Evolutionary conservation across 108 stramenopile genomes (phyloP).

Genomic region (Fistulifera solaris): DNA sequence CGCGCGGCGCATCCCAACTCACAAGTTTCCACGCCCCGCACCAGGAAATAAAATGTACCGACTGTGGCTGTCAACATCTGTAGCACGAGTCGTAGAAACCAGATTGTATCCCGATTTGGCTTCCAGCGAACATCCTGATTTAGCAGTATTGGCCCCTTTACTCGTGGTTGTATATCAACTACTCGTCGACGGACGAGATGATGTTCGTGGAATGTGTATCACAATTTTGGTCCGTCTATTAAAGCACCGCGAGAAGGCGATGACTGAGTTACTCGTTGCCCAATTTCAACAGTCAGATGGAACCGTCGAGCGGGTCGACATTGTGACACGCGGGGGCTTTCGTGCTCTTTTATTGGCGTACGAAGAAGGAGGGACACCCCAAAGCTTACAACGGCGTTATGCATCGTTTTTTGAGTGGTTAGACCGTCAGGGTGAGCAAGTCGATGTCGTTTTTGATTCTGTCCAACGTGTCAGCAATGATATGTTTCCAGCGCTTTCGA

Average conservation of each 20-base stretch:
- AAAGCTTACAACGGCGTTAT: conserved; percentile 41
- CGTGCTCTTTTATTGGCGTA: conserved; percentile 66
- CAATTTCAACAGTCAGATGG: conserved; percentile 42
- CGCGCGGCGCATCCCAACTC: conserved; percentile 2
- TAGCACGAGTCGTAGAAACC: conserved; percentile 31
- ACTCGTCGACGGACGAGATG: conserved; percentile 40
- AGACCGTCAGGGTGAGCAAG: conserved; percentile 46
- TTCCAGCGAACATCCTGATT: no score
- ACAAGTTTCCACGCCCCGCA: conserved; percentile 27
- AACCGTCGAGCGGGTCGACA: conserved; percentile 63
- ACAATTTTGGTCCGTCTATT: conserved; percentile 56
- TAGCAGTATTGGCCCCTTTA: conserved; percentile 34
- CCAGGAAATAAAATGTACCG: conserved; percentile 20
- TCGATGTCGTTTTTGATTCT: conserved; percentile 59
- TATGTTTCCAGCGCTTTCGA: conserved; percentile 35
- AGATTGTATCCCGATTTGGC: no score
- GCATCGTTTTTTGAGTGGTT: conserved; percentile 80
- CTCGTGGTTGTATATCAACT: conserved; percentile 61
- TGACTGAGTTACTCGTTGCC: conserved; percentile 69
- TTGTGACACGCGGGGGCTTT: conserved; percentile 79
- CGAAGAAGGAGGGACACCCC: conserved; percentile 34
- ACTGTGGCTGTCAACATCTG: conserved; percentile 60
- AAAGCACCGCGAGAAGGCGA: conserved; percentile 45
- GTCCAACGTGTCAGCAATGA: conserved; percentile 42
- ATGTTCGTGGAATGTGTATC: conserved; percentile 53